Conservation (phyloP, 2,329 filamentous ascomycete species). For the Sordariomycetes sp. region DNA sequence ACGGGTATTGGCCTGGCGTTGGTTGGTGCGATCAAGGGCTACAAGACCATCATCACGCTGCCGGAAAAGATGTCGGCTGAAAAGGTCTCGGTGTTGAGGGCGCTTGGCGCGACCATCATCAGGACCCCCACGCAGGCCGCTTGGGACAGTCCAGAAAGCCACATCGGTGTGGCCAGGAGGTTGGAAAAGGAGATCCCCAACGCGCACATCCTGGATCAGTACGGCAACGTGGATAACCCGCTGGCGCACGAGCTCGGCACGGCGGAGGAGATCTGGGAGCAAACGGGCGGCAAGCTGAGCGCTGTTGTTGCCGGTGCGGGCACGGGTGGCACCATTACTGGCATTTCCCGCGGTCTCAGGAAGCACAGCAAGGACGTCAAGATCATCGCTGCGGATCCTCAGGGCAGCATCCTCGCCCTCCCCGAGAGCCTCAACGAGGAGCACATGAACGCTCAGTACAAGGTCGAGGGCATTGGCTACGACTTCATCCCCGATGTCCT, state of each 20-base stretch:
- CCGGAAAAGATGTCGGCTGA: slow-evolving; percentile 99
- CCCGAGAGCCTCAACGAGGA: slow-evolving; percentile 73
- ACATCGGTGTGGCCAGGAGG: slow-evolving; percentile 87
- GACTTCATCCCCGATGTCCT: slow-evolving; percentile 96
- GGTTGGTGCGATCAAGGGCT: slow-evolving; percentile 91
- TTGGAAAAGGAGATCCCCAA: slow-evolving; percentile 94
- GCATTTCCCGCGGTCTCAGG: slow-evolving; percentile 72
- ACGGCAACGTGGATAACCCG: slow-evolving; percentile 85
- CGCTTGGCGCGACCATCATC: slow-evolving; percentile 93
- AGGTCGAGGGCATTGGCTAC: slow-evolving; percentile 97
- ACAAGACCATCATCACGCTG: slow-evolving; percentile 96
- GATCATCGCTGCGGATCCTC: slow-evolving; percentile 85
- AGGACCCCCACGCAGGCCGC: slow-evolving; percentile 93
- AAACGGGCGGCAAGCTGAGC: slow-evolving; percentile 74
- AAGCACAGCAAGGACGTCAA: slow-evolving; percentile 84
- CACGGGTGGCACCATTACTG: slow-evolving; percentile 91
- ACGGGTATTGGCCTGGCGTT: slow-evolving; percentile 95
- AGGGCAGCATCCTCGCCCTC: slow-evolving; percentile 82
- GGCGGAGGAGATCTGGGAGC: slow-evolving; percentile 90
- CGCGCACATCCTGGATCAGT: slow-evolving; percentile 95
- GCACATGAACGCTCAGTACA: slow-evolving; percentile 76
- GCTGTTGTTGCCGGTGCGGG: slow-evolving; percentile 87
- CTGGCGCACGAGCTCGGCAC: slow-evolving; percentile 89
- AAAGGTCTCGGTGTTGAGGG: slow-evolving; percentile 90
- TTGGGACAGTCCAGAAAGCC: slow-evolving; percentile 88